Base-by-base conservation (phyloP, 2,329 filamentous ascomycete species). In the Phialophora macrospora region DNA sequence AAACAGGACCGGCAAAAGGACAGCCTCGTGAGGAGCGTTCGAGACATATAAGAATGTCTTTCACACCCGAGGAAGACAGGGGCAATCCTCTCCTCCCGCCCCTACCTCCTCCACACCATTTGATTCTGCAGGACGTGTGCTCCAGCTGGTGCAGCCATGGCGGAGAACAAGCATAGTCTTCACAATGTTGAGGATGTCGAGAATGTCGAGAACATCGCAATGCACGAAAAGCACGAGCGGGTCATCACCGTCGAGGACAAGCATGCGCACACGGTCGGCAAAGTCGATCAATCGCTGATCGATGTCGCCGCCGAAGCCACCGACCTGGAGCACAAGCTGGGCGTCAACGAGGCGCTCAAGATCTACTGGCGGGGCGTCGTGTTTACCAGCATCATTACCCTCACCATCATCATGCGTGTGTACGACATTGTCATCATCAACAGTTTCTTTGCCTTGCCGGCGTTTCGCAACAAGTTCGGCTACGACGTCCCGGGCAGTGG, bases 361-460 rank as follows among this genome's bases (percentile, higher is more conserved):
- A 58, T 58, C 55, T 58, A 58, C 26, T 60, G 44, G 56, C 28
- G 49, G 20, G 56, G 56, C 5, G 44, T 60, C n/a, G 30, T 32
- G 24, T 60, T 32, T 14, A 51, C 44, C 46, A 51, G 17, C 12
- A 60, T 60, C 56, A 51, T 51, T 44, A 49, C 71, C 1, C 63
- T 69, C 0, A 72, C 69, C 52, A 58, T 73, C 54, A 70, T 73
- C 59, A 73, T 73, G 72, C 70, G 72, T 26, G 72, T 71, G 7
- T 73, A 72, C 49, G 73, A 75, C 56, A 70, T 69, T 34, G 70
- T 69, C 1, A 69, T 75, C 9, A 52, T 75, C 17, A 69, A 60
- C 28, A 70, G 68, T 4, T 74, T 75, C 52, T 72, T 72, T 34
- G 73, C 73, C 1, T 73, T 73, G 49, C 73, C 73, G 4, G 64